Evolutionary conservation across 2,329 filamentous ascomycete species (phyloP), one percentile per base, ranked within the genome.

Genomic region (Fusarium subtropicale): DNA sequence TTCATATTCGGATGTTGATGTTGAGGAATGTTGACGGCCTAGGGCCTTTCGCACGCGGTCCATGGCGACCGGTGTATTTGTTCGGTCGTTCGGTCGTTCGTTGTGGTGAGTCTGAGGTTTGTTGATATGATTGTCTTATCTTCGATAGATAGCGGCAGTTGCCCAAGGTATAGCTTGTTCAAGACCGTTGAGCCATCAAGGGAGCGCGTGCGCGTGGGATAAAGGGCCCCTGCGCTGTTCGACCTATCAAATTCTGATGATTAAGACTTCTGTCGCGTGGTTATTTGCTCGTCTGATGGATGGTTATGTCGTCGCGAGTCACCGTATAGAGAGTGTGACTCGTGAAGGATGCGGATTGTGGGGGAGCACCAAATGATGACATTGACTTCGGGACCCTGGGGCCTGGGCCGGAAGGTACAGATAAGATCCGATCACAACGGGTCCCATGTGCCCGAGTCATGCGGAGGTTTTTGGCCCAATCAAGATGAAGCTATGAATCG

Each of bases 1-100:
- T 58, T 77, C 74, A 60, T 80, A 80, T 51, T 79, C 77, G 46
- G 75, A 72, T 18, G 60, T 59, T 36, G 73, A 73, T 10, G 62
- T 57, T 39, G 73, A 63, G 5, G 71, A 72, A 30, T 62, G 52
- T 45, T 60, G 71, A 50, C 69, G 73, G 26, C 58, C 60, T 24
- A 77, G 55, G 31, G 69, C 70, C 57, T 61, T 71, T 57, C 76
- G 70, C 42, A 76, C 64, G 28, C 74, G 72, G 36, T 77, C 72
- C 77, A 78, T 77, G 54, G 22, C 38, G 46, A 44, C 26, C 54
- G 22, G 39, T 66, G 4, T 24, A 52, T 28, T 46, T 16, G 24
- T 26, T 36, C 36, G 26, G 28, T 24, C 26, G 38, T 16, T 56
- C 53, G 66, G 39, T 60, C 53, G 66, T 39, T 39, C 16, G 52